A percentile compares a stretch with the other conserved stretches of the same genome.
These are phyloP conservation scores for Penicillium olsonii DNA, from an alignment of 2,329 filamentous ascomycete species.

Conservation along the genomic window DNA sequence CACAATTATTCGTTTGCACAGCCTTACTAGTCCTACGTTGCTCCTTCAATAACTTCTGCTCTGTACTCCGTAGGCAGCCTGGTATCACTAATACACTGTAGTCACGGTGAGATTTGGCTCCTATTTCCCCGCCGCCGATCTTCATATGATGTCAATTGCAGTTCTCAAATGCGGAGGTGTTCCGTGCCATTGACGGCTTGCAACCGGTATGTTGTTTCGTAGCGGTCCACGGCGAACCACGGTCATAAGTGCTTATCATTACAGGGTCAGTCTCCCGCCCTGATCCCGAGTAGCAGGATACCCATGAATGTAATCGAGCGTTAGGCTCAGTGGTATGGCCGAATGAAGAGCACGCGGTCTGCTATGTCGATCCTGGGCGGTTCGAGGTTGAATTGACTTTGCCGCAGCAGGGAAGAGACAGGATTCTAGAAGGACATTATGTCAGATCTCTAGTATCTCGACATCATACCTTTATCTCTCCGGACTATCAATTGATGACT, in stretches of 20 bases:
- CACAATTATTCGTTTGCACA: no score
- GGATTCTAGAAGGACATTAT: neutral
- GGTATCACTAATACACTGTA: neutral
- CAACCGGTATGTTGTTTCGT: neutral
- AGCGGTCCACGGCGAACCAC: no score
- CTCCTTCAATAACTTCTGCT: no score
- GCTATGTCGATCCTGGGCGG: neutral
- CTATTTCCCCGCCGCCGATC: neutral
- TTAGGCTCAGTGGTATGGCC: no score
- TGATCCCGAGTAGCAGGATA: no score
- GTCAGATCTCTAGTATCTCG: neutral
- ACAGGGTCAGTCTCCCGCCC: no score
- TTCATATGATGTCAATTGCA: constrained; percentile 1
- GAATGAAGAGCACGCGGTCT: neutral
- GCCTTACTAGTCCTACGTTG: no score
- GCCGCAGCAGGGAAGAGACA: neutral
- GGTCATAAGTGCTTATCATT: no score
- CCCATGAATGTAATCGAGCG: no score
- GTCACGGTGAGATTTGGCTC: neutral
- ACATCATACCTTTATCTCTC: neutral
- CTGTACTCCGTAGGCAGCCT: neutral
- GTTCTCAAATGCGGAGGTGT: neutral
- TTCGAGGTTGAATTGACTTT: neutral
- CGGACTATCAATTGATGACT: neutral
- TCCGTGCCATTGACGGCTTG: neutral